phyloP scores from a whole-genome alignment of 805 yeast genomes.

The Candida orba region DNA sequence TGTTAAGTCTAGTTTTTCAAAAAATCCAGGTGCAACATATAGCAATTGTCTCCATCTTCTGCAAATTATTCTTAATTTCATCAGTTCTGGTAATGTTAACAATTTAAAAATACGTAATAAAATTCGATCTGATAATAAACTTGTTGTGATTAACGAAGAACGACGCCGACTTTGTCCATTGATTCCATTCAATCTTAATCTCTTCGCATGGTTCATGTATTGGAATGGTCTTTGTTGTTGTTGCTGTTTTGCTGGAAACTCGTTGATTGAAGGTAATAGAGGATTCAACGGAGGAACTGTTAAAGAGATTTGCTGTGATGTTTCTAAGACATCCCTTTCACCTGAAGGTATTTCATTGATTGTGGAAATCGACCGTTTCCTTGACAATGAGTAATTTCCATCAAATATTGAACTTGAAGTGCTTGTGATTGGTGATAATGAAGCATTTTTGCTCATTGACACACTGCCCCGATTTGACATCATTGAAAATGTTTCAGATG shows the following conservation, averaged over 20 bases:
- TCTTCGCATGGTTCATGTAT: conserved; percentile 47
- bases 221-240: conserved; percentile 32
- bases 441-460: no score
- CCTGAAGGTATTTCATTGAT: conserved; percentile 6
- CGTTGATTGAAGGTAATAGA: conserved; percentile 26
- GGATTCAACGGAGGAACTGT: conserved; percentile 37
- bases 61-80: conserved; percentile 53
- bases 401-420: not conserved
- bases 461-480: not conserved
- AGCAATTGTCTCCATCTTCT: conserved; percentile 63
- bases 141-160: conserved; percentile 49
- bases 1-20: conserved; percentile 45
- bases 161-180: conserved; percentile 36
- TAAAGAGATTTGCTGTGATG: conserved; percentile 6
- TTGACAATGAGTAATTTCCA: conserved; percentile 7
- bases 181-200: conserved; percentile 41
- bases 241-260: conserved; percentile 24
- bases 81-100: conserved; percentile 49
- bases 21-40: conserved; percentile 47
- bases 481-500: not conserved
- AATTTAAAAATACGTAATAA: conserved; percentile 46
- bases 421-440: not conserved
- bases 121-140: conserved; percentile 56
- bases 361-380: conserved; percentile 13
- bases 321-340: no score